Base-by-base conservation (phyloP, 768 basidiomycete species). In the Gyrodon lividus region DNA sequence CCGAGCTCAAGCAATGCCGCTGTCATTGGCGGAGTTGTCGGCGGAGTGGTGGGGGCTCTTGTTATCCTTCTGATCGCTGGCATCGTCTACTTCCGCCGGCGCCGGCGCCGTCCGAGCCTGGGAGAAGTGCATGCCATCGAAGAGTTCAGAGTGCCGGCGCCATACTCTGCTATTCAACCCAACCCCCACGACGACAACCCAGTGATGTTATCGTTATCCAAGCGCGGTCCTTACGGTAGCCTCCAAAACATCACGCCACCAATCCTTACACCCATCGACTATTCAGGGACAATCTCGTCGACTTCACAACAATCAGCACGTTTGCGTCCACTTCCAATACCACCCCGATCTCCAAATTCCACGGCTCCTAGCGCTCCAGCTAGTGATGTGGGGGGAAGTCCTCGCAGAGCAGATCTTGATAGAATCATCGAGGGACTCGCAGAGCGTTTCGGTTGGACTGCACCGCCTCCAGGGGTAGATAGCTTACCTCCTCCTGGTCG, bases 351-450 rank as follows among this genome's bases (percentile, higher is more conserved):
- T 17, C 34, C 35, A 3, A 23, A 19, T 33, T 17, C 30, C 9
- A 17, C 16, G 13, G 14, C 13, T 7, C 22, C 46, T 37, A 16
- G 22, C n/a, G 34, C 14, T 48, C 33, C 16, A 23, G 8, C 22
- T 28, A n/a, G 13, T 16, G 23, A 26, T 13, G 16, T 26, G 16
- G 41, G 23, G 12, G 16, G 23, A 17, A 14, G 16, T 16, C 23
- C 37, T 28, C 46, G n/a, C 10, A 38, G 35, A 12, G 19, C 23
- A 13, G 35, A 48, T 17, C 34, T 37, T 37, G 42, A 48, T 52
- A 44, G 43, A 23, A 52, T 52, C 12, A 52, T 52, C 17, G 50
- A 52, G 7, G 50, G 50, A 6, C 44, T 52, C 16, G 50, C 50
- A 17, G 43, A 46, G 19, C 17, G 50, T 20, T 52, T 52, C 37